Conservation (phyloP, 352 stramenopile genomes). For the Globisporangium recalcitrans region DNA sequence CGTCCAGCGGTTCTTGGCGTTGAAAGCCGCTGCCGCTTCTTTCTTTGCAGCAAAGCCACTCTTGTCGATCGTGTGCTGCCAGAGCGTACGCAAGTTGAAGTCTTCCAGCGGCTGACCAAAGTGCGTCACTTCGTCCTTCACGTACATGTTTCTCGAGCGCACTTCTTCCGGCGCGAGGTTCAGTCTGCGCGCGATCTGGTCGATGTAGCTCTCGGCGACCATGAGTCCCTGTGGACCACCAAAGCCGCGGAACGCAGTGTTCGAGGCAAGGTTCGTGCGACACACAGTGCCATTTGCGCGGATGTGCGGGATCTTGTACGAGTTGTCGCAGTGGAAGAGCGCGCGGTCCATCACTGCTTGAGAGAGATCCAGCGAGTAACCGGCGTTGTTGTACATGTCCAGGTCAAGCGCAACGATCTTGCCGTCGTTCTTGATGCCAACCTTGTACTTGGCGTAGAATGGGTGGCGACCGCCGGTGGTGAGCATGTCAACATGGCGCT, state of each 20-base stretch:
- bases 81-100: slow-evolving; percentile 89
- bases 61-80: slow-evolving; percentile 61
- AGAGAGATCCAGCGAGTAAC: slow-evolving; percentile 93
- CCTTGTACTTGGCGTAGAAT: slow-evolving; percentile 93
- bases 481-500: slow-evolving; percentile 94
- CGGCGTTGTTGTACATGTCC: slow-evolving; percentile 93
- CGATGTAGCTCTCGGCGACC: slow-evolving; percentile 92
- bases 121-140: slow-evolving; percentile 82
- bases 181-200: slow-evolving; percentile 90
- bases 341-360: slow-evolving; percentile 92
- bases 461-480: slow-evolving; percentile 91
- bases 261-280: slow-evolving; percentile 92
- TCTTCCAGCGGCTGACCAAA: slow-evolving; percentile 91
- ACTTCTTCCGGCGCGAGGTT: slow-evolving; percentile 68
- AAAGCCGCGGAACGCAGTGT: slow-evolving; percentile 96
- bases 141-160: slow-evolving; percentile 91
- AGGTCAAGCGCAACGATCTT: slow-evolving; percentile 89
- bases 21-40: slow-evolving; percentile 81
- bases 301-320: slow-evolving; percentile 92
- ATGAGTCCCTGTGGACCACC: slow-evolving; percentile 91
- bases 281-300: slow-evolving; percentile 86
- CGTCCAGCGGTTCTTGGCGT: slow-evolving; percentile 82
- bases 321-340: slow-evolving; percentile 94
- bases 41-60: slow-evolving; percentile 70
- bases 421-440: slow-evolving; percentile 76